Conservation (phyloP, 768 basidiomycete species). For the Cystofilobasidium capitatum region DNA sequence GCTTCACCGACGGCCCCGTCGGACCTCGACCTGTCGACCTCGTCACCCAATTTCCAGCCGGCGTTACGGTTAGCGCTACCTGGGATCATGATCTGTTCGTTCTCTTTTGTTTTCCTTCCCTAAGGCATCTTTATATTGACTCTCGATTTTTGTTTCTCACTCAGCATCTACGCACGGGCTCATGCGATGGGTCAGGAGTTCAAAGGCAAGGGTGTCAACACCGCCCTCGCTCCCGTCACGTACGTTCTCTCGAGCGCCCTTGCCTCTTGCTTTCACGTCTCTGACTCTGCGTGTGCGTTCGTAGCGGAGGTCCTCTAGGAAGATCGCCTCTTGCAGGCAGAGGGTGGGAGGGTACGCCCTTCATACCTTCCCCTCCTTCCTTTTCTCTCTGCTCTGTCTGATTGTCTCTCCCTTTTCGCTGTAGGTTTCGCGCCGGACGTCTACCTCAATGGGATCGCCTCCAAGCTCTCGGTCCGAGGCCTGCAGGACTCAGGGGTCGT, state of each 20-base stretch:
- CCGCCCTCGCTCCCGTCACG: conserved; percentile 49
- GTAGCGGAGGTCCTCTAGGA: conserved; percentile 25
- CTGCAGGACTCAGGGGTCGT: conserved; percentile 31
- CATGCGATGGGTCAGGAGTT: conserved; percentile 73
- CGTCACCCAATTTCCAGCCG: conserved; percentile 24
- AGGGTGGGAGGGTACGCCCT: conserved; percentile 26
- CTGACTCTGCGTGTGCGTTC: not conserved
- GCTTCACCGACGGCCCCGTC: conserved; percentile 16
- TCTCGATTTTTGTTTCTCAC: not conserved
- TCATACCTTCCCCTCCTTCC: not conserved
- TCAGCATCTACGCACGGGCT: conserved; percentile 58
- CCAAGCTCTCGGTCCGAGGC: conserved; percentile 27
- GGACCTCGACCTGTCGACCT: conserved; percentile 10
- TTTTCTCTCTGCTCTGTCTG: not conserved
- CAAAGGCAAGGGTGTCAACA: conserved; percentile 69
- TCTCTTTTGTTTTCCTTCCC: not conserved
- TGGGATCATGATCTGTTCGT: conserved; percentile 21
- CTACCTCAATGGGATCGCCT: conserved; percentile 30
- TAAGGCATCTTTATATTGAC: not conserved
- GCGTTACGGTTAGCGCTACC: conserved; percentile 20
- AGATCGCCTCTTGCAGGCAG: conserved; percentile 21
- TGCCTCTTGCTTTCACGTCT: not conserved
- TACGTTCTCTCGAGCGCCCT: not conserved
- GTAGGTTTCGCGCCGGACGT: conserved; percentile 26
- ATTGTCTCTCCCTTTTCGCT: no score